Evolutionary conservation across 2,329 filamentous ascomycete genomes (phyloP).

Genomic region (Aschersonia sp.): DNA sequence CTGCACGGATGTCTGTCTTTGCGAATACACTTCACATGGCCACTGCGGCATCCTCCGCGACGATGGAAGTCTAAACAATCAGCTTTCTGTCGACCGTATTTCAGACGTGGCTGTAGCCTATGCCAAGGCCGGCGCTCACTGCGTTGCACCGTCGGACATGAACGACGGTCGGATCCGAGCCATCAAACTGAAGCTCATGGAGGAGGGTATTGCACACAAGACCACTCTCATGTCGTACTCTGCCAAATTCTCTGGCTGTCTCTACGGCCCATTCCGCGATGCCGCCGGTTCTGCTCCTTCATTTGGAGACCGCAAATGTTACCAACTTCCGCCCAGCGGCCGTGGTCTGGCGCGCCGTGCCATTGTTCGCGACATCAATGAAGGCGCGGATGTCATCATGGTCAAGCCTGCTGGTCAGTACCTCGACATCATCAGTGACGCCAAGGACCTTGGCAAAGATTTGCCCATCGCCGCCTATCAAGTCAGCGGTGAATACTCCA

Average conservation of each 20-base stretch:
- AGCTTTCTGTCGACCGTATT: conserved; percentile 83
- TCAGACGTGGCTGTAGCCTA: conserved; percentile 97
- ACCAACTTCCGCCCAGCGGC: conserved; percentile 87
- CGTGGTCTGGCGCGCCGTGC: conserved; percentile 83
- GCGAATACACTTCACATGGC: conserved; percentile 96
- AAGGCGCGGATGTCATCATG: conserved; percentile 98
- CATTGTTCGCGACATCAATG: conserved; percentile 76
- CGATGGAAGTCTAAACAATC: conserved; percentile 86
- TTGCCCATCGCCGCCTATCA: conserved; percentile 92
- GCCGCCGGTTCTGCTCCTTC: conserved; percentile 82
- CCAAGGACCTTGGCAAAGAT: conserved; percentile 84
- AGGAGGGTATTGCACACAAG: conserved; percentile 82
- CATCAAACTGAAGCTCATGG: conserved; percentile 95
- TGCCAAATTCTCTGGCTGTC: conserved; percentile 90
- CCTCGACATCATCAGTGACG: conserved; percentile 93
- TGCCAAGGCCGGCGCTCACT: conserved; percentile 89
- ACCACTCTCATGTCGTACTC: conserved; percentile 95
- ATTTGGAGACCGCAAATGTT: conserved; percentile 91
- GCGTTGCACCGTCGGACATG: conserved; percentile 96
- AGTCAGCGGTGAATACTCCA: conserved; percentile 91
- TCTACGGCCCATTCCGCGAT: conserved; percentile 95
- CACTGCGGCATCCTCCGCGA: conserved; percentile 94
- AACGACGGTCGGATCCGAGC: conserved; percentile 94
- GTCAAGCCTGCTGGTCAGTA: conserved; percentile 95
- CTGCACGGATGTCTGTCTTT: conserved; percentile 84